Base-by-base conservation (phyloP, 2,329 filamentous ascomycete genomes). In the Cytospora mali region DNA sequence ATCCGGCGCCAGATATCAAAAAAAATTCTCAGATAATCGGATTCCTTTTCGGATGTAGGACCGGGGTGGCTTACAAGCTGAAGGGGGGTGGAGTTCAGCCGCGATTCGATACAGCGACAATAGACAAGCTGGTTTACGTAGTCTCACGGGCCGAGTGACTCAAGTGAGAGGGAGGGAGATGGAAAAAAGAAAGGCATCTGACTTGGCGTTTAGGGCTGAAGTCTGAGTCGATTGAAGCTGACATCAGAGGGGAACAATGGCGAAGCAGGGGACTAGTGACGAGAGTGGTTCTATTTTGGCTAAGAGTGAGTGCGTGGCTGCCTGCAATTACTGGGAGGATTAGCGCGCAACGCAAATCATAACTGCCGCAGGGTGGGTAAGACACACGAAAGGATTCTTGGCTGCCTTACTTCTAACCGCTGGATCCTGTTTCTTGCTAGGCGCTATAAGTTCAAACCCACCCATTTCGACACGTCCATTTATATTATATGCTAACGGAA, bases 161-260 rank as follows among this genome's bases (percentile, higher is more conserved):
- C 58, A 52, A 54, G 51, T 16, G 50, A 50, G 18, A 21, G 42
- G 31, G 31, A 33, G n/a, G n/a, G n/a, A 33, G n/a, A 46, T 21
- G 18, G 13, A 23, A 46, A 46, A 23, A 52, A 53, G 29, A 29
- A 51, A 48, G 58, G 58, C 54, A 42, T 42, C 58, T 60, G 58
- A 60, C 57, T 54, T 35, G 50, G 58, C 58, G 50, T 25, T 35
- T 60, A 60, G 58, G 58, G 58, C 58, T 60, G 58, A 60, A 60
- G 54, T 27, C 50, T 60, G 35, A 60, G 50, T 53, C 35, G 23
- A 60, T 35, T 35, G 35, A 50, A 54, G 58, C 58, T 60, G 58
- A 60, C 58, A 60, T 60, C 58, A 60, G 58, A 60, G 50, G n/a
- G n/a, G 42, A 54, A 42, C n/a, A 54, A 60, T 52, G 50, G 58